Evolutionary conservation across 2,329 filamentous ascomycete genomes (phyloP), one percentile per base, ranked within the genome.

Genomic region (Aspergillus ruber): DNA sequence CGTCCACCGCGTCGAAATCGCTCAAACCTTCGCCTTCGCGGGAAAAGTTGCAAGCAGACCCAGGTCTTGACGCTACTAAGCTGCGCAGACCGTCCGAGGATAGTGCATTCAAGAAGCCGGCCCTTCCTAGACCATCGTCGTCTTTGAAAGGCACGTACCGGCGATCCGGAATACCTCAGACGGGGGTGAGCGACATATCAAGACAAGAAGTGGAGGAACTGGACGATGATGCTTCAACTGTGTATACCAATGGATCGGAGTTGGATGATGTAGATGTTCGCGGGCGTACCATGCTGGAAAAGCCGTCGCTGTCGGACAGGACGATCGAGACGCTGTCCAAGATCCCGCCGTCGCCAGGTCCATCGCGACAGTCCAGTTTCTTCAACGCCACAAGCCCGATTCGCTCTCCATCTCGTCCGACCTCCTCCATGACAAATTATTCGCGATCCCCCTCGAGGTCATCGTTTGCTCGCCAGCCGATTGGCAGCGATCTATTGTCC

Each of bases 311-410:
- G 3, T 83, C 86, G 0, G 90, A 96, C 58, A 78, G 91, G 49
- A 94, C 90, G 0, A 84, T 95, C 38, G 88, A 95, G 64, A 95
- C 88, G 0, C 72, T 96, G 5, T 79, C 89, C 3, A 80, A 83
- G 42, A 73, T 95, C 25, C 87, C 90, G 0, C 82, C 87, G 0
- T 93, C 90, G 0, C 90, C 90, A 4, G 81, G 80, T 0, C 67
- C 86, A 41, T 80, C 77, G 49, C 81, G 83, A 46, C 74, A 79
- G 7, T 88, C 88, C 0, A 82, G 80, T 47, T 90, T 95, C 65
- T 93, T 87, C 62, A 83, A 82, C 43, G 68, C 74, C 2, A 75
- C 83, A n/a, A 78, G 79, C 49, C 74, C 78, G 6, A 79, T 79
- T 68, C 74, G 76, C 15, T 79, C 85, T 4, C 60, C 88, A 66